A percentile compares a stretch with the other conserved stretches of the same genome.
Evolutionary conservation across 2,329 filamentous ascomycete genomes (phyloP).

Genomic region (Verticillium longisporum): DNA sequence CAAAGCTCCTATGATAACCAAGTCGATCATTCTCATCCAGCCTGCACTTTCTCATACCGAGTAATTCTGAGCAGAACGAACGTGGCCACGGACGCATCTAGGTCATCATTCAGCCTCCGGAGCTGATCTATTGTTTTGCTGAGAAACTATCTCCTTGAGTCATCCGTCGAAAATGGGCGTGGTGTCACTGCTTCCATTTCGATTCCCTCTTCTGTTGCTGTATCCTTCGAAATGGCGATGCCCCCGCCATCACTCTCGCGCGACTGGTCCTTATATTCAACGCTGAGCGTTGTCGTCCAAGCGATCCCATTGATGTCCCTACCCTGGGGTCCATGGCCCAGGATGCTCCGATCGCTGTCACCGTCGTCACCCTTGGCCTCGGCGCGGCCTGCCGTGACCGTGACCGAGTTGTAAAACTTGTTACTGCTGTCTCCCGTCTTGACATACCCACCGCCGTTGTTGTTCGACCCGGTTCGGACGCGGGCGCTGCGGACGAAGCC

Average conservation of each 20-base stretch:
- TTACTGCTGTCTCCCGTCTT: conserved; percentile 1
- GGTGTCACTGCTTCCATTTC: background rate
- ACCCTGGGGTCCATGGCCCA: background rate
- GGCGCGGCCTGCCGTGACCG: background rate
- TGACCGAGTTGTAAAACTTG: conserved; percentile 3
- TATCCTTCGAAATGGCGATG: background rate
- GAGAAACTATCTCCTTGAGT: background rate
- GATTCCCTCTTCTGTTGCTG: background rate
- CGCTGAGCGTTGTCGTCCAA: conserved; percentile 1
- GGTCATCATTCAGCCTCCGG: background rate
- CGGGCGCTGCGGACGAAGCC: conserved; percentile 12
- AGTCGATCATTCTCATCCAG: too few relatives aligned
- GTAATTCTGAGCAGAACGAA: background rate
- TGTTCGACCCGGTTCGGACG: background rate
- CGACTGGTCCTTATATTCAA: background rate
- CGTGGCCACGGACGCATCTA: background rate
- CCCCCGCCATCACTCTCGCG: background rate
- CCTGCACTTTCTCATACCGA: too few relatives aligned
- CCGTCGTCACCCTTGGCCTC: conserved; percentile 2
- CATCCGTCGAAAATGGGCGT: background rate
- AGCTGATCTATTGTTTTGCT: background rate
- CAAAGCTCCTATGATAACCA: too few relatives aligned
- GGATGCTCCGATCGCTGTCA: conserved; percentile 7
- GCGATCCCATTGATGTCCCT: background rate
- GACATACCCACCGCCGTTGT: background rate